Evolutionary conservation across 495 filamentous ascomycete genomes (phyloP), one percentile per base, ranked within the genome.

Genomic region (Evernia prunastri): DNA sequence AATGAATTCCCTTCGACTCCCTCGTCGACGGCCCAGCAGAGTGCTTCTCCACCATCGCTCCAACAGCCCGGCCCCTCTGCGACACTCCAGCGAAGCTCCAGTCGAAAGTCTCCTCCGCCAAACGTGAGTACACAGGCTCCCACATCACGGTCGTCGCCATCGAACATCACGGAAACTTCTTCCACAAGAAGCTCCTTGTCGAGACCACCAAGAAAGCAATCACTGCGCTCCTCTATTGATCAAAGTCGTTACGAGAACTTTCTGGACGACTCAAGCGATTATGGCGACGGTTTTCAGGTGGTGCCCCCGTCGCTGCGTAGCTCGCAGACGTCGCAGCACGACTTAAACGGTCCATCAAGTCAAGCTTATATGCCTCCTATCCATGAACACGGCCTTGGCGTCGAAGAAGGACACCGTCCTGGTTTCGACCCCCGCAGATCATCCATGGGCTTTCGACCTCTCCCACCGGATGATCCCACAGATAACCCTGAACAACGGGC

Each of bases 401-500:
- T 77, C 29, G 70, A 87, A 47, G 79, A 77, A n/a, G 79, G 82
- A 25, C 81, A 83, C 35, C 82, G 78, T 35, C 79, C 85, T 47
- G 71, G 67, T 40, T 69, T 71, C 56, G 86, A 94, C 69, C 82
- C 83, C 58, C 84, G 83, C 53, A 86, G 92, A 63, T 76, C 95
- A 64, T 96, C 92, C 15, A 88, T 97, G 71, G 91, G 92, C 33
- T 83, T 96, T 70, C 87, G 95, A n/a, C 94, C 94, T 53, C 82
- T 98, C 40, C 94, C 94, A 6, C 91, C 91, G 59, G 89, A 92
- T 69, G 88, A 89, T 40, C 89, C 91, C n/a, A 74, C 80, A 36
- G 89, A 91, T 67, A 90, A 96, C 71, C 90, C 94, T 4, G 94
- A 97, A 76, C 85, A 93, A 75, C 85, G 94, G 72, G 94, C 94